phyloP scores from a whole-genome alignment of 805 yeast genomes.

The Candida xiaguanensis region DNA sequence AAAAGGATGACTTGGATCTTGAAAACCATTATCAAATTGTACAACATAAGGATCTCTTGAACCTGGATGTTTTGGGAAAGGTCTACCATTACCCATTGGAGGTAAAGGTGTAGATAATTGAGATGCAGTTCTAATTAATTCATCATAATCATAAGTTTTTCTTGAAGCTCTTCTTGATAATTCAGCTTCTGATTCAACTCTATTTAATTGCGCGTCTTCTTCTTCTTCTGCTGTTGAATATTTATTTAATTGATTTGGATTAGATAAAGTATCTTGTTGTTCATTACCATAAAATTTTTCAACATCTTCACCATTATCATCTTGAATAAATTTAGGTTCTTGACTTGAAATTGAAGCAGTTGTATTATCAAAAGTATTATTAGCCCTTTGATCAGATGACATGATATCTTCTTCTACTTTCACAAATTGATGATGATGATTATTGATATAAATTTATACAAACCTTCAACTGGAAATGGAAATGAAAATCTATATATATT shows the following conservation, averaged over 20 bases:
- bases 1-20: constrained; percentile 78
- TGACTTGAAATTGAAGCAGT: background rate
- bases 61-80: constrained; percentile 60
- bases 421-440: too few species aligned
- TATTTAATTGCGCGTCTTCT: background rate
- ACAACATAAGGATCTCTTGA: constrained; percentile 58
- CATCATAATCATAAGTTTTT: constrained; percentile 24
- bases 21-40: constrained; percentile 63
- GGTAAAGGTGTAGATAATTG: constrained; percentile 30
- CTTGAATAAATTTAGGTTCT: background rate
- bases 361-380: background rate
- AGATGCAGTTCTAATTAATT: constrained; percentile 24
- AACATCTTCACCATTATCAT: background rate
- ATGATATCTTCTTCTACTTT: background rate
- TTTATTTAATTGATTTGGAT: background rate
- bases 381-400: background rate
- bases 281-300: constrained; percentile 3
- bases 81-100: constrained; percentile 64
- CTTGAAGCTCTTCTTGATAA: constrained; percentile 13
- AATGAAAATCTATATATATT: too few species aligned
- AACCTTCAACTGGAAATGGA: too few species aligned
- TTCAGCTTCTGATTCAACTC: background rate
- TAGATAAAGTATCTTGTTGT: background rate
- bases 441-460: too few species aligned
- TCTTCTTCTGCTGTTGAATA: constrained; percentile 3